Evolutionary conservation across 495 filamentous ascomycete genomes (phyloP).

Genomic region (Trichoderma reesei): DNA sequence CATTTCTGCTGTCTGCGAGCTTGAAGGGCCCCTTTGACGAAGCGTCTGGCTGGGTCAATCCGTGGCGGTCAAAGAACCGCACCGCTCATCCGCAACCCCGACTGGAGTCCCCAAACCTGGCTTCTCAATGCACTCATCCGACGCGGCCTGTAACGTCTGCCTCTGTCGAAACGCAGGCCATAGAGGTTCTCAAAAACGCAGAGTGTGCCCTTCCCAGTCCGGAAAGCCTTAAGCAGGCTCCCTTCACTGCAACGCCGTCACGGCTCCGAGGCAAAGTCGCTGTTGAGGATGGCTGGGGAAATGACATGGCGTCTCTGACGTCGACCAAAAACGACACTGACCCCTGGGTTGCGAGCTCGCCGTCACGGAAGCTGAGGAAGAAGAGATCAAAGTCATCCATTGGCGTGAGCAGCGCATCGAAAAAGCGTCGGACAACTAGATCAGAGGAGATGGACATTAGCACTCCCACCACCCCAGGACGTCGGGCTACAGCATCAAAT

Average conservation of each 20-base stretch:
- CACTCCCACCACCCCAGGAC: neutral
- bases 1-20: conserved; percentile 52
- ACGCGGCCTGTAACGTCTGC: neutral
- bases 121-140: neutral
- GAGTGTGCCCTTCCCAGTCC: conserved; percentile 22
- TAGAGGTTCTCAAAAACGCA: conserved; percentile 15
- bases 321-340: neutral
- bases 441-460: neutral
- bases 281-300: neutral
- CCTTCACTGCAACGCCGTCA: conserved; percentile 7
- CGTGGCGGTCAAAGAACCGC: conserved; percentile 36
- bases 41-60: conserved; percentile 50
- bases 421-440: neutral
- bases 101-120: neutral
- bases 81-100: neutral
- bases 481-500: neutral
- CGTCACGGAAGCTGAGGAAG: neutral
- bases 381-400: neutral
- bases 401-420: neutral
- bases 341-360: neutral
- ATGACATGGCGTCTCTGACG: neutral
- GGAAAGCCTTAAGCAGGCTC: conserved; percentile 18
- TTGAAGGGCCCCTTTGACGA: conserved; percentile 53
- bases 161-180: conserved; percentile 11
- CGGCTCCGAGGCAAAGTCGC: neutral